Evolutionary conservation across 805 yeast genomes (phyloP).

Genomic region (Zygosaccharomyces bailii): DNA sequence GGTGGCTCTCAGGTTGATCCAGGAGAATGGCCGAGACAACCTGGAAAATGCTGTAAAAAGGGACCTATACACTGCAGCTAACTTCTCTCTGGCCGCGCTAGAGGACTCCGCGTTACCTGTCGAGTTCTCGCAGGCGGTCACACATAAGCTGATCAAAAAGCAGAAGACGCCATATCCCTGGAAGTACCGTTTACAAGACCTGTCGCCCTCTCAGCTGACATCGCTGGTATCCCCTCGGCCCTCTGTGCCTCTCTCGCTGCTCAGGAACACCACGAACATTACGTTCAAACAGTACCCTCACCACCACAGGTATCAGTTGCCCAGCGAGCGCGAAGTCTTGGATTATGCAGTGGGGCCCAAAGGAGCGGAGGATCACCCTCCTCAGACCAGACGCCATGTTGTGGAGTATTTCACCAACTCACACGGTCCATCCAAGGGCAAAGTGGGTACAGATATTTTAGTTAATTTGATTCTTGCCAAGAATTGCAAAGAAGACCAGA

Average conservation of each 20-base stretch:
- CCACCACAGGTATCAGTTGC: conserved; percentile 61
- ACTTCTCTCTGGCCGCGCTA: conserved; percentile 55
- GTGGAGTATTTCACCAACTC: conserved; percentile 50
- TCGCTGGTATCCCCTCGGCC: conserved; percentile 34
- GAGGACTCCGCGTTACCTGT: conserved; percentile 39
- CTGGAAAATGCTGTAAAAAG: conserved; percentile 63
- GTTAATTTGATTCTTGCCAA: conserved; percentile 22
- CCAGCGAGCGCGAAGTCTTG: conserved; percentile 62
- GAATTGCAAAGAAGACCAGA: conserved; percentile 15
- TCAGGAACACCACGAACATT: conserved; percentile 30
- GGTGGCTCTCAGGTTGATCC: conserved; percentile 65
- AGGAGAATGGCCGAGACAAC: conserved; percentile 54
- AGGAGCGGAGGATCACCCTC: conserved; percentile 59
- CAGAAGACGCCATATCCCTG: conserved; percentile 48
- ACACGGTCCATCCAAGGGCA: conserved; percentile 26
- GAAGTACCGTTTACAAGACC: conserved; percentile 38
- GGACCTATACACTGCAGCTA: conserved; percentile 74
- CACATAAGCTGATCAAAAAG: conserved; percentile 60
- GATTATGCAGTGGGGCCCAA: conserved; percentile 64
- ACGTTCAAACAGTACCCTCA: conserved; percentile 45
- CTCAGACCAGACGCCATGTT: conserved; percentile 67
- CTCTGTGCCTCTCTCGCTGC: conserved; percentile 33
- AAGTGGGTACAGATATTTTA: conserved; percentile 24
- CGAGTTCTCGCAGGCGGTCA: conserved; percentile 69
- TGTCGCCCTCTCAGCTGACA: conserved; percentile 19